Evolutionary conservation across 208 protist species (phyloP), one percentile per base, ranked within the genome.

Genomic region (Leishmania guyanensis): DNA sequence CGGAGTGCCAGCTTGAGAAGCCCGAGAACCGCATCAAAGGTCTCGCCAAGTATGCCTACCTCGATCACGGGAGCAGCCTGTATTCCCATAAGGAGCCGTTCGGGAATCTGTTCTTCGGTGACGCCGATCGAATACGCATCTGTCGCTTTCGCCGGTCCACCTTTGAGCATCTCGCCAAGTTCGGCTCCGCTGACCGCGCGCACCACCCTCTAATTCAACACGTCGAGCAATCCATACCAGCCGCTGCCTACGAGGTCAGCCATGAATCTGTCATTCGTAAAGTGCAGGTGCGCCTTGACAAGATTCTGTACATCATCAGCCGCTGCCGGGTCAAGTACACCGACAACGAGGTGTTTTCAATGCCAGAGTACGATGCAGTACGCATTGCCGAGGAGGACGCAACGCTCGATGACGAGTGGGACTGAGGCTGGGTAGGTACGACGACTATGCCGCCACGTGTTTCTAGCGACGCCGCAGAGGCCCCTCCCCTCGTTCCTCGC

Each of bases 21-120:
- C 84, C 87, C 51, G 71, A 76, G 33, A 62, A 76, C 17, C 92
- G 90, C 56, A 90, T 87, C 46, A 87, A 84, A 56, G 92, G 92
- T 17, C 77, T 95, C 12, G 91, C 93, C 54, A 94, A 93, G 72
- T 97, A 94, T 82, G 93, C 93, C 22, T 97, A 92, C 86, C 20
- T 97, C 26, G 93, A 97, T 58, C 93, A 97, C 71, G 93, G 93
- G 29, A 95, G 91, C 75, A 94, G 91, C 74, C 88, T 97, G 6
- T 93, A 97, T 78, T 94, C 93, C 12, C 90, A 93, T 84, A 93
- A 90, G 81, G 91, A 97, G 73, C 85, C 87, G n/a, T 48, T 83
- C 16, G 88, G 79, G 5, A 95, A 90, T 60, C 84, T 86, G 17
- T 97, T 97, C 81, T 91, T 87, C 75, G 93, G 93, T 3, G 78